Evolutionary conservation across 768 basidiomycete genomes (phyloP).

Genomic region (Lactarius hengduanensis): DNA sequence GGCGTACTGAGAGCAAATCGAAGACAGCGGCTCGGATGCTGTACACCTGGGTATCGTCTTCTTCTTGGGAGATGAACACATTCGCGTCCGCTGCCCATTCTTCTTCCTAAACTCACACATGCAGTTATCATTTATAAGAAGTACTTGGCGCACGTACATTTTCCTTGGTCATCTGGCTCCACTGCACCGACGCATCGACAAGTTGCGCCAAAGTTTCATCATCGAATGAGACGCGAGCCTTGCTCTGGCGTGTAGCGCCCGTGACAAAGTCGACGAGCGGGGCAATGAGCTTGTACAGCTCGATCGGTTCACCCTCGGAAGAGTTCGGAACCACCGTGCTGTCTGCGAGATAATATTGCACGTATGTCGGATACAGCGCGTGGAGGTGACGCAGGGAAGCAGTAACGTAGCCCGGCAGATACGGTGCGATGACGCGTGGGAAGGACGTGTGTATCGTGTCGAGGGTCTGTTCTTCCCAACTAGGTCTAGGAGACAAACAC

Average conservation of each 20-base stretch:
- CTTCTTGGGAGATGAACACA: slow-evolving; percentile 91
- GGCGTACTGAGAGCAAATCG: slow-evolving; percentile 71
- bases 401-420: slow-evolving; percentile 60
- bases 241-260: slow-evolving; percentile 61
- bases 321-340: slow-evolving; percentile 57
- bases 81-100: slow-evolving; percentile 89
- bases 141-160: slow-evolving; percentile 54
- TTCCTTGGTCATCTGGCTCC: slow-evolving; percentile 85
- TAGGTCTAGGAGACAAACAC: slow-evolving; percentile 11
- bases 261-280: slow-evolving; percentile 81
- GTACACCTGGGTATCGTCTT: slow-evolving; percentile 83
- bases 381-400: slow-evolving; percentile 60
- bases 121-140: slow-evolving; percentile 11
- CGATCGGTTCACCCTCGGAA: slow-evolving; percentile 73
- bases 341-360: slow-evolving; percentile 58
- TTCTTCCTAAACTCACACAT: slow-evolving; percentile 60
- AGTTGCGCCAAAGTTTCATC: slow-evolving; percentile 48
- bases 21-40: slow-evolving; percentile 82
- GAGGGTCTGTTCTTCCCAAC: slow-evolving; percentile 54
- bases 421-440: slow-evolving; percentile 63
- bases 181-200: slow-evolving; percentile 58
- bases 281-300: slow-evolving; percentile 73
- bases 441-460: slow-evolving; percentile 81
- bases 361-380: slow-evolving; percentile 57
- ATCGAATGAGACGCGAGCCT: slow-evolving; percentile 63